These are phyloP conservation scores for Tanacetum coccineum DNA, from an alignment of 129 eudicot genomes.

Conservation along the genomic window DNA sequence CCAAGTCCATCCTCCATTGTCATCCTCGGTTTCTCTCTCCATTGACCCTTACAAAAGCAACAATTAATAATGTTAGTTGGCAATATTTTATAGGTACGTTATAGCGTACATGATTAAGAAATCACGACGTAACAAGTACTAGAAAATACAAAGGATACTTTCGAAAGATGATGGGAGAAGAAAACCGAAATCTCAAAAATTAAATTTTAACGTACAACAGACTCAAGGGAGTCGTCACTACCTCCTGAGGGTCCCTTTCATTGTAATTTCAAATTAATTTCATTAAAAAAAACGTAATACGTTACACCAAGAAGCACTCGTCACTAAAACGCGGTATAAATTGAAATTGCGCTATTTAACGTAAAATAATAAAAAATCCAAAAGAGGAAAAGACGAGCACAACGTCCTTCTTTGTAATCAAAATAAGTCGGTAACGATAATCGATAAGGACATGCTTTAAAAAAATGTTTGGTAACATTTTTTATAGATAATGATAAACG, in stretches of 20 bases:
- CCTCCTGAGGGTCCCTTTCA: constrained; percentile 4
- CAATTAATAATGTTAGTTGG: constrained; percentile 8
- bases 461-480: too few relatives aligned
- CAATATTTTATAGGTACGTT: not conserved
- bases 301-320: not conserved
- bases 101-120: constrained; percentile 10
- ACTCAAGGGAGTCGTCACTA: constrained; percentile 17
- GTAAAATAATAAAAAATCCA: not conserved
- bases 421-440: constrained; percentile 15
- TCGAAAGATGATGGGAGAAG: not conserved
- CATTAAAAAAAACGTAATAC: not conserved
- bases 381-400: not conserved
- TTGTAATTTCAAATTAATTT: constrained; percentile 5
- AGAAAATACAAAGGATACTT: constrained; percentile 4
- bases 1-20: too few relatives aligned
- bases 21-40: too few relatives aligned
- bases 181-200: not conserved
- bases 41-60: too few relatives aligned
- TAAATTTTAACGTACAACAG: constrained; percentile 11
- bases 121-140: not conserved
- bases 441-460: constrained; percentile 8
- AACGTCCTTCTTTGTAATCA: constrained; percentile 25
- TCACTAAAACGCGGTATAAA: constrained; percentile 19
- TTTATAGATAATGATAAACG: too few relatives aligned
- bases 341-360: not conserved